Base-by-base conservation (phyloP, 768 basidiomycete species). In the Lyophyllum shimeji region DNA sequence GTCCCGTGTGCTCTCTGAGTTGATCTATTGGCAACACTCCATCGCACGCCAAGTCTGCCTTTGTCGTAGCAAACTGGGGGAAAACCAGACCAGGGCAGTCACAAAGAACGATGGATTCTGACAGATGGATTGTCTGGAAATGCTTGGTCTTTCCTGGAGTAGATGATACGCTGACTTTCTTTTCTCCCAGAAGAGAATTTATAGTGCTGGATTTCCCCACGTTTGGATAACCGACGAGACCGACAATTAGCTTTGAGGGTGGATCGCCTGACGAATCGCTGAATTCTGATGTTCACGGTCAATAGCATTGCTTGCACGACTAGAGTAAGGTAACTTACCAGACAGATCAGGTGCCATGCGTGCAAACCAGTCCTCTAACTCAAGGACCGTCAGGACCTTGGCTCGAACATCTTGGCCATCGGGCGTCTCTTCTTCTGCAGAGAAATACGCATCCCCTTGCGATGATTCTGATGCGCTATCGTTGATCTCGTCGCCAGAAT, bases 71-170 rank as follows among this genome's bases (percentile, higher is more conserved):
- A 71, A 98, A 99, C 65, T 99, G 97, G 6, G 97, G 97, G 67
- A 98, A 98, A 34, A 99, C 97, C 33, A 98, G 76, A 67, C 97
- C 97, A 17, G 97, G 97, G 74, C 97, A 99, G 73, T 99, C 97
- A 63, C 95, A 98, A 18, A 99, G 82, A 45, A 88, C 77, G 40
- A 98, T 88, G 2, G 84, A 77, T 17, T 89, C 83, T 11, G 94
- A 95, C n/a, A 99, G 81, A 65, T 93, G 85, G 63, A 98, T 95
- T 0, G 97, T 98, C 71, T 99, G 97, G 74, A 98, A 98, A 72
- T 99, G 96, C 68, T 99, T 99, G 13, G 97, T 99, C 75, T 98
- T 92, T 59, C 97, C 97, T 0, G 97, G 97, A 0, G 97, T 99
- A 0, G 96, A 87, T 3, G 96, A 98, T 24, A 99, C 97, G 67